These are phyloP conservation scores for Dictyophora rubrovolvata DNA, from an alignment of 768 basidiomycete genomes.

Conservation along the genomic window DNA sequence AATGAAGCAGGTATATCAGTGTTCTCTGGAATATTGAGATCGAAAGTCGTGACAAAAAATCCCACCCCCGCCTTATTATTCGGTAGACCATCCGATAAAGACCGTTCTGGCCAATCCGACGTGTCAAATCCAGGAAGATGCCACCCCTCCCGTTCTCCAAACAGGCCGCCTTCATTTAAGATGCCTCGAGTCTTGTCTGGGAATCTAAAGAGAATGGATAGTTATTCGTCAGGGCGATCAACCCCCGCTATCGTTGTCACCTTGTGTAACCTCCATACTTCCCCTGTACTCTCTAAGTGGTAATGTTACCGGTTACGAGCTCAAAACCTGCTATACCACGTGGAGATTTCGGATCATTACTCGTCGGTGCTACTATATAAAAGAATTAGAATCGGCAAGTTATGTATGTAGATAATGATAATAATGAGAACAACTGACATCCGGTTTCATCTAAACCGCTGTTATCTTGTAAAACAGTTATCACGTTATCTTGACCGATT, in stretches of 20 bases:
- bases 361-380: constrained; percentile 20
- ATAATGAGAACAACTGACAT: constrained; percentile 22
- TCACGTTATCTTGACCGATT: constrained; percentile 52
- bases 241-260: constrained; percentile 25
- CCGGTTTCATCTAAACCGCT: constrained; percentile 64
- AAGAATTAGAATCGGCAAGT: not conserved
- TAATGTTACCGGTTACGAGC: constrained; percentile 45
- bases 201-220: constrained; percentile 35
- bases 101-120: constrained; percentile 45
- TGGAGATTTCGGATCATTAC: constrained; percentile 56
- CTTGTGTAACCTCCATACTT: constrained; percentile 58
- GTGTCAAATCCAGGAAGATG: constrained; percentile 61
- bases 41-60: constrained; percentile 73
- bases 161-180: constrained; percentile 63
- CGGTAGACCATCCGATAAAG: constrained; percentile 51
- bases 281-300: constrained; percentile 65
- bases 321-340: constrained; percentile 73
- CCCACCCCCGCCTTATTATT: constrained; percentile 54
- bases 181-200: constrained; percentile 62
- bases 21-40: constrained; percentile 44
- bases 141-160: constrained; percentile 60
- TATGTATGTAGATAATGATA: not conserved
- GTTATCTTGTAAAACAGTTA: constrained; percentile 66
- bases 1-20: constrained; percentile 66
- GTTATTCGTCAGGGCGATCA: not conserved